Evolutionary conservation across 2,329 filamentous ascomycete species (phyloP).

Genomic region (Colletotrichum karsti): DNA sequence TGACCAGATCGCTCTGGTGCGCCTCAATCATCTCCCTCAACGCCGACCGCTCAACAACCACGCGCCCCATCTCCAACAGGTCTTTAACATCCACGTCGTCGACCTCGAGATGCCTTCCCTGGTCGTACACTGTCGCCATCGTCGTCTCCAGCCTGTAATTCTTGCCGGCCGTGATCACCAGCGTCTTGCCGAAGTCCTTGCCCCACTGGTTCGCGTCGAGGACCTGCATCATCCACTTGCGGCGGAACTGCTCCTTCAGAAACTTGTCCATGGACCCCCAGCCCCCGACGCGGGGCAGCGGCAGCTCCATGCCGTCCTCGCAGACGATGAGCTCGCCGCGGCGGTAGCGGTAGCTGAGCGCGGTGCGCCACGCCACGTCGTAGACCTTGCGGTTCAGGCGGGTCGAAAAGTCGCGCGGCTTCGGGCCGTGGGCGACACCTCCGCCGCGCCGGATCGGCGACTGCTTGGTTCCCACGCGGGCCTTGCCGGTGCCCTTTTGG

Average conservation of each 20-base stretch:
- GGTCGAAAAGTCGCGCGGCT: slow-evolving; percentile 90
- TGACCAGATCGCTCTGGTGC: slow-evolving; percentile 74
- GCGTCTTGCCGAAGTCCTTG: slow-evolving; percentile 71
- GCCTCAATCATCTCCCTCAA: slow-evolving; percentile 77
- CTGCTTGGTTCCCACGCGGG: slow-evolving; percentile 83
- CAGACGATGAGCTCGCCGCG: slow-evolving; percentile 88
- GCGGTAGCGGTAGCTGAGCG: slow-evolving; percentile 89
- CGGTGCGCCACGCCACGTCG: slow-evolving; percentile 94
- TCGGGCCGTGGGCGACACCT: slow-evolving; percentile 89
- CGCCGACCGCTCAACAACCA: slow-evolving; percentile 87
- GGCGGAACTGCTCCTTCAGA: slow-evolving; percentile 64
- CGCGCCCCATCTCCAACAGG: slow-evolving; percentile 81
- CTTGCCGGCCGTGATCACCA: slow-evolving; percentile 74
- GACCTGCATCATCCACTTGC: slow-evolving; percentile 72
- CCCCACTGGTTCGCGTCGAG: slow-evolving; percentile 78
- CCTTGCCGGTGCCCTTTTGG: slow-evolving; percentile 86
- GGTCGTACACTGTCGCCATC: slow-evolving; percentile 68
- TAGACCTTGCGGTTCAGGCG: slow-evolving; percentile 88
- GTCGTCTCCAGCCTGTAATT: slow-evolving; percentile 72
- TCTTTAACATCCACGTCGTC: slow-evolving; percentile 97
- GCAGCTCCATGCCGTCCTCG: slow-evolving; percentile 78
- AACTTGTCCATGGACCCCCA: slow-evolving; percentile 57
- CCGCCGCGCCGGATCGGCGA: slow-evolving; percentile 85
- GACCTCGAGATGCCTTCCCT: slow-evolving; percentile 75
- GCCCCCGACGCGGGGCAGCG: no score